phyloP scores from a whole-genome alignment of 805 yeast genomes.

The Starmerella davenportii region DNA sequence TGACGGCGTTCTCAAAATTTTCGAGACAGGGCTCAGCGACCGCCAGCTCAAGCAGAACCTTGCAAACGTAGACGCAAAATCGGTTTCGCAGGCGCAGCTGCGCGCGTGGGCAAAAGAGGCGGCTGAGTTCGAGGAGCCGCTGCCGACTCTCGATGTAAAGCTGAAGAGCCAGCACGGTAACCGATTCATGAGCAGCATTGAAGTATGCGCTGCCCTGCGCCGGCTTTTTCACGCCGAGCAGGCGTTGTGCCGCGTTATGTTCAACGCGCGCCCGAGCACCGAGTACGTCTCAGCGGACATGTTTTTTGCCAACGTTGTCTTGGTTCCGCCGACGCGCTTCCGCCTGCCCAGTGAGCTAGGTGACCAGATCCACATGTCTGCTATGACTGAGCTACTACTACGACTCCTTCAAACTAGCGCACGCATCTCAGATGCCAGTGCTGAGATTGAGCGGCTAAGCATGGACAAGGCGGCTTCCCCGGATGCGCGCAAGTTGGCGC shows the following conservation, averaged over 20 bases:
- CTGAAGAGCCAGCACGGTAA: constrained; percentile 47
- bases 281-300: constrained; percentile 46
- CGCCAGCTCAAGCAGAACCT: constrained; percentile 63
- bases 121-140: constrained; percentile 23
- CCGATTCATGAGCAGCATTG: constrained; percentile 74
- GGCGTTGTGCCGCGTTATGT: constrained; percentile 46
- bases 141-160: constrained; percentile 21
- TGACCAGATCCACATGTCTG: constrained; percentile 86
- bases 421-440: constrained; percentile 74
- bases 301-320: constrained; percentile 73
- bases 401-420: constrained; percentile 64
- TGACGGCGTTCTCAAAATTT: constrained; percentile 84
- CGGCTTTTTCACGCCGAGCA: constrained; percentile 62
- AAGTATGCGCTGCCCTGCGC: constrained; percentile 61
- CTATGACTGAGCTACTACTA: constrained; percentile 76
- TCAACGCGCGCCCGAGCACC: constrained; percentile 60
- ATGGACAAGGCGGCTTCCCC: constrained; percentile 41
- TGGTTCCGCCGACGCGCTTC: constrained; percentile 94
- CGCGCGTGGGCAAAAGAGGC: constrained; percentile 19
- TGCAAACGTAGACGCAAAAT: constrained; percentile 37
- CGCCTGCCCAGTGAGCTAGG: constrained; percentile 93
- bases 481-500: constrained; percentile 50
- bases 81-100: constrained; percentile 14
- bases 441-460: constrained; percentile 48
- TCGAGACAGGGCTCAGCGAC: constrained; percentile 69